Conservation (phyloP, 2,329 filamentous ascomycete genomes). For the Monilinia fructigena region DNA sequence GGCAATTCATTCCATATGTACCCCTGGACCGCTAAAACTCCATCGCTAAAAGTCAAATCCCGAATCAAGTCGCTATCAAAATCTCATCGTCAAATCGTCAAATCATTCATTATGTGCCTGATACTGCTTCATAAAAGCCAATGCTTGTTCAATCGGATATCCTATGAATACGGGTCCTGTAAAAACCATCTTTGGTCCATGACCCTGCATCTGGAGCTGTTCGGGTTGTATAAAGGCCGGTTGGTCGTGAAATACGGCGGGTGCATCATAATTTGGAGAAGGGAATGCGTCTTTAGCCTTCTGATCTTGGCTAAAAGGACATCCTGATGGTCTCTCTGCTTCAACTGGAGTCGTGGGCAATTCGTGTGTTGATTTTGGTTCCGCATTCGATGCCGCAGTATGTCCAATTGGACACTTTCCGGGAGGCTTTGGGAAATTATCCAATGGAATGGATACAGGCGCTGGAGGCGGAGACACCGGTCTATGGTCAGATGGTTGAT, state of each 20-base stretch:
- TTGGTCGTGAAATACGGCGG: constrained; percentile 41
- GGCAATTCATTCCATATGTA: not conserved
- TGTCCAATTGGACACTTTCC: constrained; percentile 44
- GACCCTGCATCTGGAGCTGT: constrained; percentile 33
- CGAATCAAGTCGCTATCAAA: not conserved
- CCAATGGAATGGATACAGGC: constrained; percentile 40
- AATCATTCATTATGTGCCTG: constrained; percentile 28
- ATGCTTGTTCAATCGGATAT: constrained; percentile 80
- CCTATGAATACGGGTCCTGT: constrained; percentile 94
- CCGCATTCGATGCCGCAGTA: constrained; percentile 24
- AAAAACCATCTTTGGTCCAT: constrained; percentile 72
- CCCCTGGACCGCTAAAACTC: constrained; percentile 6
- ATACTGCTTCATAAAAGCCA: constrained; percentile 63
- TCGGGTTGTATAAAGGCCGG: constrained; percentile 55
- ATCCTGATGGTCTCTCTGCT: constrained; percentile 41
- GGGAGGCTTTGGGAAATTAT: constrained; percentile 32
- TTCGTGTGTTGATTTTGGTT: constrained; percentile 4
- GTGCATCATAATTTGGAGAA: constrained; percentile 17
- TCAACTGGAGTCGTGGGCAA: constrained; percentile 4
- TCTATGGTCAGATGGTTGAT: constrained; percentile 43
- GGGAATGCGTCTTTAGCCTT: constrained; percentile 22
- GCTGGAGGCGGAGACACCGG: constrained; percentile 58
- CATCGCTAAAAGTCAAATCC: constrained; percentile 14
- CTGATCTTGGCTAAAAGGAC: constrained; percentile 49
- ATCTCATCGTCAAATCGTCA: not conserved